Conservation (phyloP, 176 grass and related monocot genomes). For the Neostapfia colusana region DNA sequence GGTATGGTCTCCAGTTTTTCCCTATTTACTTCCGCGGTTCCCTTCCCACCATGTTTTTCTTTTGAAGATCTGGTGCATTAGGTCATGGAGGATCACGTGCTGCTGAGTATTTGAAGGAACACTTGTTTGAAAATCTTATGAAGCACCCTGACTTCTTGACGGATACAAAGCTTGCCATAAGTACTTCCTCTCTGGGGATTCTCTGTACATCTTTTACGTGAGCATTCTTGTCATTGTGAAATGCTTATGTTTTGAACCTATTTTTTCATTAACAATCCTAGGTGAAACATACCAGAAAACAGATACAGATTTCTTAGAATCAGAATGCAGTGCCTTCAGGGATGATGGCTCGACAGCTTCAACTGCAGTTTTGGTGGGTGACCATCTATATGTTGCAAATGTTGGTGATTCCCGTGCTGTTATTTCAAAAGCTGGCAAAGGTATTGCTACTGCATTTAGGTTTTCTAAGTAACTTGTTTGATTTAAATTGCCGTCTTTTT, state of each 20-base stretch:
- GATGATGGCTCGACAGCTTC: conserved; percentile 94
- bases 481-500: not conserved
- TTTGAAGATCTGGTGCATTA: conserved; percentile 47
- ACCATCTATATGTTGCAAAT: conserved; percentile 92
- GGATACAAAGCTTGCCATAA: conserved; percentile 87
- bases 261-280: conserved; percentile 40
- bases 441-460: conserved; percentile 50
- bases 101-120: conserved; percentile 85
- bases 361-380: conserved; percentile 86
- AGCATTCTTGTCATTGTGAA: conserved; percentile 16
- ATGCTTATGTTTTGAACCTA: conserved; percentile 27
- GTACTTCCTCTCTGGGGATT: conserved; percentile 47
- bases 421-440: conserved; percentile 87
- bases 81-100: conserved; percentile 91
- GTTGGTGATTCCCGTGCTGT: conserved; percentile 93
- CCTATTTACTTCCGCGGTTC: conserved; percentile 10
- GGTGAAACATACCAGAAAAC: conserved; percentile 89
- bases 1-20: conserved; percentile 54
- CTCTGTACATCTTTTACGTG: conserved; percentile 22
- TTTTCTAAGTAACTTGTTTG: not conserved
- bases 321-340: conserved; percentile 67
- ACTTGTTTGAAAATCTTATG: conserved; percentile 89
- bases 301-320: conserved; percentile 81
- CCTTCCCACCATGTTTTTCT: conserved; percentile 31
- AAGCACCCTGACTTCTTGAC: conserved; percentile 89